These are phyloP conservation scores for Backusella liffmaniae DNA, from an alignment of 192 early-diverging fungal species.

Conservation along the genomic window DNA sequence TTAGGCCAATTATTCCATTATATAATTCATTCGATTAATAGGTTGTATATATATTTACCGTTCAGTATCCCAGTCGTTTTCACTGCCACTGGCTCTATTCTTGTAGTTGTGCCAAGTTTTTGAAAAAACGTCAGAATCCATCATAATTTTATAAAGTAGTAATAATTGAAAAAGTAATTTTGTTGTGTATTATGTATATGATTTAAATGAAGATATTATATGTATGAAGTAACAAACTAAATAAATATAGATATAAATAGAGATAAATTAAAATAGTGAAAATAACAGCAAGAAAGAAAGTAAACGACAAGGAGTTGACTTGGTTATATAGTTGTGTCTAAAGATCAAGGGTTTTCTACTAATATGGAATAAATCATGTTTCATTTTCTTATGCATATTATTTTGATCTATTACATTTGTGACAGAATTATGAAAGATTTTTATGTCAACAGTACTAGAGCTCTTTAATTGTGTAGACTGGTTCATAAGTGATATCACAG, in stretches of 20 bases:
- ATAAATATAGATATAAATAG: too few relatives aligned
- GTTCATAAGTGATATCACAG: background rate
- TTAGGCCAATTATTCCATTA: background rate
- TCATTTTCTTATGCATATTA: background rate
- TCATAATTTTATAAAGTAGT: background rate
- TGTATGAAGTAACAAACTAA: background rate
- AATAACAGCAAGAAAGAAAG: background rate
- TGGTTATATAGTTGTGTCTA: background rate
- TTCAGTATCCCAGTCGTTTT: background rate
- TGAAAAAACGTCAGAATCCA: background rate
- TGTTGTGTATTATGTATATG: background rate
- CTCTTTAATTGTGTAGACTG: too few relatives aligned
- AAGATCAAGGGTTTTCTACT: slow-evolving; percentile 5
- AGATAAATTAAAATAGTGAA: background rate
- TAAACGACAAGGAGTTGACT: slow-evolving; percentile 1
- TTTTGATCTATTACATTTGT: background rate
- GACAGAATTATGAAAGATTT: background rate
- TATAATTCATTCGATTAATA: background rate
- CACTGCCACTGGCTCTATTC: background rate
- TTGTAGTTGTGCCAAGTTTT: background rate
- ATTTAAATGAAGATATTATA: background rate
- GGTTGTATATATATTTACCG: background rate
- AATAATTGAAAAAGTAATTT: background rate
- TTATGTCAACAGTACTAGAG: background rate
- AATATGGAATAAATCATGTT: background rate